These are phyloP conservation scores for Thuja plicata DNA, from an alignment of 83 land plant species.

Conservation along the genomic window DNA sequence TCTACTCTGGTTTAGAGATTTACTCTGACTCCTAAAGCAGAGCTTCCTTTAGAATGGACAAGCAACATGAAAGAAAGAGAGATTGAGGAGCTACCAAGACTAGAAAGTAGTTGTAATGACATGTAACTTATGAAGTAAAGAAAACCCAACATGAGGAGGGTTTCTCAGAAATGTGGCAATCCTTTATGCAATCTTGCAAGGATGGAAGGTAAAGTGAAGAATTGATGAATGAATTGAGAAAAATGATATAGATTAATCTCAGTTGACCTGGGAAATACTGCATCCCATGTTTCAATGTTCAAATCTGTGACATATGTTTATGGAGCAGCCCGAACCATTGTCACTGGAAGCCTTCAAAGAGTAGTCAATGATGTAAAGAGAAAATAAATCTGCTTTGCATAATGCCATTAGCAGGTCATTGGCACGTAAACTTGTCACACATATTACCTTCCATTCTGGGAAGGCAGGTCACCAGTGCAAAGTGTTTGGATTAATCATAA, in stretches of 20 bases:
- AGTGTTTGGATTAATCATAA: too few relatives aligned
- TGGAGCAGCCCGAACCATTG: background rate
- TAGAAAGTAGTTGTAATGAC: background rate
- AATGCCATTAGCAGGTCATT: background rate
- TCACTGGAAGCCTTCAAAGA: background rate
- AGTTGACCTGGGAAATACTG: background rate
- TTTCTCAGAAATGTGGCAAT: background rate
- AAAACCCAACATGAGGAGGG: background rate
- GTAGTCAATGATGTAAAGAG: background rate
- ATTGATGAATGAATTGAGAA: background rate
- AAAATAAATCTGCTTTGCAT: background rate
- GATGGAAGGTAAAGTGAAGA: background rate
- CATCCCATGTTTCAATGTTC: background rate
- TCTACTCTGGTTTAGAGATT: background rate
- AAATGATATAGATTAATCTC: background rate
- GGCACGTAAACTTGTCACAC: background rate
- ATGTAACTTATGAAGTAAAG: background rate
- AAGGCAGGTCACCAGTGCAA: too few relatives aligned
- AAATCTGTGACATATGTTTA: background rate
- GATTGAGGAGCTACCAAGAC: background rate
- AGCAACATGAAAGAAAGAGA: background rate
- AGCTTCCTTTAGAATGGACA: background rate
- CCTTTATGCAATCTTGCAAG: background rate
- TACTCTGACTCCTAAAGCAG: background rate
- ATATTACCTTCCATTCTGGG: too few relatives aligned